These are phyloP conservation scores for Endoconidiophora polonica DNA, from an alignment of 2,329 filamentous ascomycete genomes.

Conservation along the genomic window DNA sequence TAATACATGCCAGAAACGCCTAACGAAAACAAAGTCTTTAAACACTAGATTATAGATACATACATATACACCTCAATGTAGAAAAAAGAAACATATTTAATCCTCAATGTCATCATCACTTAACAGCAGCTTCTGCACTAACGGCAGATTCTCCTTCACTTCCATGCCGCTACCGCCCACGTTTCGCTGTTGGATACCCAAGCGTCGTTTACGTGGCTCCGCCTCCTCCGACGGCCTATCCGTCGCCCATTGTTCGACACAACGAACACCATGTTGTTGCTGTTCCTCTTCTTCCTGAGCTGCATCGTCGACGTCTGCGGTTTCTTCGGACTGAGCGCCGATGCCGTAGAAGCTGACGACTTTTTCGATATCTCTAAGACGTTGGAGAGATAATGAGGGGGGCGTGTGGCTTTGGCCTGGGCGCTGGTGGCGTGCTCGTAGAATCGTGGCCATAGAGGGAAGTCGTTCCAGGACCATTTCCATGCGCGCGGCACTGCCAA, in stretches of 20 bases:
- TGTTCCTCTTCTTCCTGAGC: constrained; percentile 27
- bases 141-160: constrained; percentile 25
- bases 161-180: constrained; percentile 17
- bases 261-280: constrained; percentile 20
- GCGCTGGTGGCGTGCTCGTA: constrained; percentile 18
- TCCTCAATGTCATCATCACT: constrained; percentile 81
- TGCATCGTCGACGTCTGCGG: constrained; percentile 23
- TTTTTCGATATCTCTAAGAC: constrained; percentile 45
- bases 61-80: background rate
- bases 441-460: constrained; percentile 65
- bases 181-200: constrained; percentile 22
- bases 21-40: background rate
- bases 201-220: constrained; percentile 31
- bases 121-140: constrained; percentile 49
- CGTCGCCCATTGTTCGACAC: constrained; percentile 35
- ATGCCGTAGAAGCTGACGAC: constrained; percentile 51
- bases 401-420: background rate
- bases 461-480: constrained; percentile 73
- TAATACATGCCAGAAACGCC: too few species aligned
- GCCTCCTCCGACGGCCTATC: constrained; percentile 40
- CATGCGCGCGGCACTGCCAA: constrained; percentile 48
- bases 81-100: constrained; percentile 14
- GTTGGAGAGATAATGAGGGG: constrained; percentile 15
- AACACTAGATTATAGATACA: background rate
- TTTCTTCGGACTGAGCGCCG: constrained; percentile 18